Conservation (phyloP, 2,329 filamentous ascomycete genomes). For the Trichoderma cornu-damae region DNA sequence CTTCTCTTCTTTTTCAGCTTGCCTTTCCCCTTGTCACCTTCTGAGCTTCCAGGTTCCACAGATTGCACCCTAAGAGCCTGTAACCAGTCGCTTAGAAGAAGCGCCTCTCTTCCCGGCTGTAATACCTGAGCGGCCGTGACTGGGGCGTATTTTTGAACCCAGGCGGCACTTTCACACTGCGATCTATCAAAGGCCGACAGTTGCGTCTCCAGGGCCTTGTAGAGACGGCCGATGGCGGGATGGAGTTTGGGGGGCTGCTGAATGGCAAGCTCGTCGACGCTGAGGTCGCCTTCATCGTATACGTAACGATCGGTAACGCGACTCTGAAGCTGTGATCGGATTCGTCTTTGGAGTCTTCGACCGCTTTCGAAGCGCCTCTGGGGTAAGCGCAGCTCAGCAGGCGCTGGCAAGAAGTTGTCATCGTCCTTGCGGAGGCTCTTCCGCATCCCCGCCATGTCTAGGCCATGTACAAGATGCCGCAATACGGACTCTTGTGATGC, state of each 20-base stretch:
- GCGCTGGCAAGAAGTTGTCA: slow-evolving; percentile 41
- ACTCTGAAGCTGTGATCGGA: slow-evolving; percentile 44
- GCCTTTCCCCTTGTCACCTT: slow-evolving; percentile 27
- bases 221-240: slow-evolving; percentile 56
- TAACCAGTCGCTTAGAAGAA: slow-evolving; percentile 76
- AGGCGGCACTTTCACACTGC: slow-evolving; percentile 65
- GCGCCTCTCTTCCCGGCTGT: slow-evolving; percentile 65
- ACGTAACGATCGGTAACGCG: slow-evolving; percentile 5
- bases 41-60: slow-evolving; percentile 58
- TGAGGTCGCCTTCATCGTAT: slow-evolving; percentile 22
- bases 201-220: slow-evolving; percentile 52
- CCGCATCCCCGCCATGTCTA: slow-evolving; percentile 29
- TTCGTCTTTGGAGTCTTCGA: slow-evolving; percentile 44
- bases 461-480: slow-evolving; percentile 23
- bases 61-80: slow-evolving; percentile 68
- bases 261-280: slow-evolving; percentile 35
- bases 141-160: slow-evolving; percentile 84
- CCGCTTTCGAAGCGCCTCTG: slow-evolving; percentile 55
- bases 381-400: slow-evolving; percentile 50
- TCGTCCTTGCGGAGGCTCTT: slow-evolving; percentile 29
- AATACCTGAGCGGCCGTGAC: slow-evolving; percentile 63
- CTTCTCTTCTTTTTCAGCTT: slow-evolving; percentile 58
- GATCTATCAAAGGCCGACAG: slow-evolving; percentile 78
- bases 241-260: slow-evolving; percentile 38
- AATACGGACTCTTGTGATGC: slow-evolving; percentile 42